Evolutionary conservation across 257 asterid genomes (phyloP), one percentile per base, ranked within the genome.

Genomic region (Solanum ossicruentum): DNA sequence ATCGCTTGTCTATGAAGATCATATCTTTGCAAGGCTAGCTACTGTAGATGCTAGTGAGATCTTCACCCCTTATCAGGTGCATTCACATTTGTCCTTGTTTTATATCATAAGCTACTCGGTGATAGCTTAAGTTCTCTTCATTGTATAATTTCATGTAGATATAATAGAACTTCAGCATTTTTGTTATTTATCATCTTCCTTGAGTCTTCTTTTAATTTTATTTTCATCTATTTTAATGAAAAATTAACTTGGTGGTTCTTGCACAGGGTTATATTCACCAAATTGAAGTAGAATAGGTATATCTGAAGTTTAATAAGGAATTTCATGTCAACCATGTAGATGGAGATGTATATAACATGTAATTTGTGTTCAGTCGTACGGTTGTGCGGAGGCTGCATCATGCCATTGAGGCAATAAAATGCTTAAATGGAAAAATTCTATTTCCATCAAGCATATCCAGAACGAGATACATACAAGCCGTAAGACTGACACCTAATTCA

Each of bases 271-370:
- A 80, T 88, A 92, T 95, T 84, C 91, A 94, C 83, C 91, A 93
- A 45, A 97, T 95, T 16, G 97, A 94, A 87, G 98, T 98, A 3
- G 97, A 94, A 87, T 92, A 93, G 86, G 91, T 96, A 86, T 86
- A 83, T 82, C 81, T 96, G 89, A 92, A 89, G 85, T 96, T 96
- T 87, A 91, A 86, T 72, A 12, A 41, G 15, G 87, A 88, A 9
- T 95, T 95, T 87, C 98, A 97, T 86, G 13, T 23, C 17, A 63
- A 23, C 26, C 96, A 94, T 91, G 87, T 80, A 92, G 87, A 32
- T 3, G 72, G 85, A 11, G 86, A 92, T 84, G 86, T 88, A 15
- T 97, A 94, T 61, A 88, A 92, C 83, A 93, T 97, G 18, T 95
- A 91, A 88, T 97, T 97, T 87, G 80, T 92, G 52, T 95, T 88